phyloP scores from a whole-genome alignment of 2,329 filamentous ascomycete species.

The Stachybotrys chlorohalonatus region DNA sequence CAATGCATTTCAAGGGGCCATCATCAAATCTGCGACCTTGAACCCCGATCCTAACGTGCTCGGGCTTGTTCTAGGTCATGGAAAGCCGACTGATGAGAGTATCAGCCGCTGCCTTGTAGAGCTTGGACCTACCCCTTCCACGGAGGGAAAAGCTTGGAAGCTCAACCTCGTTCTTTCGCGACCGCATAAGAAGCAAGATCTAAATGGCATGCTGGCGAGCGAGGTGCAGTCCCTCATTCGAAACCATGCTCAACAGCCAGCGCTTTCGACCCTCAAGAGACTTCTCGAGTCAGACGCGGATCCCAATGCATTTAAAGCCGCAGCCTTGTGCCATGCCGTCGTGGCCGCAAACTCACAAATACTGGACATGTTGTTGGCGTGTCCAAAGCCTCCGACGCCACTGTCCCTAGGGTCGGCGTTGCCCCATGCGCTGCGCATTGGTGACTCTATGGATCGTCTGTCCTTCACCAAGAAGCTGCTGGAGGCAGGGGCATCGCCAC shows the following conservation, averaged over 20 bases:
- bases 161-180: constrained; percentile 36
- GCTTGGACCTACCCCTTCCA: constrained; percentile 33
- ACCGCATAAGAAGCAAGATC: constrained; percentile 30
- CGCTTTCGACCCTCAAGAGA: constrained; percentile 33
- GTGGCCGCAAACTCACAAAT: constrained; percentile 33
- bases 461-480: constrained; percentile 41
- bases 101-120: constrained; percentile 33
- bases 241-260: constrained; percentile 24
- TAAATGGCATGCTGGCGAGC: constrained; percentile 36
- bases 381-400: constrained; percentile 24
- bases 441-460: constrained; percentile 41
- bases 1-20: constrained; percentile 36
- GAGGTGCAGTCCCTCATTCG: constrained; percentile 40
- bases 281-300: constrained; percentile 44
- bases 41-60: constrained; percentile 39
- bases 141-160: constrained; percentile 38
- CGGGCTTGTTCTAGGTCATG: constrained; percentile 35
- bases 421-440: constrained; percentile 41
- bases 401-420: constrained; percentile 39
- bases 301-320: constrained; percentile 42
- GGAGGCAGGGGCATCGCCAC: constrained; percentile 35
- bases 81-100: constrained; percentile 33
- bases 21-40: constrained; percentile 29
- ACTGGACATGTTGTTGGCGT: constrained; percentile 38
- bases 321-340: constrained; percentile 42